These are phyloP conservation scores for Phytophthora macrochlamydospora DNA, from an alignment of 352 stramenopile genomes.

Conservation along the genomic window DNA sequence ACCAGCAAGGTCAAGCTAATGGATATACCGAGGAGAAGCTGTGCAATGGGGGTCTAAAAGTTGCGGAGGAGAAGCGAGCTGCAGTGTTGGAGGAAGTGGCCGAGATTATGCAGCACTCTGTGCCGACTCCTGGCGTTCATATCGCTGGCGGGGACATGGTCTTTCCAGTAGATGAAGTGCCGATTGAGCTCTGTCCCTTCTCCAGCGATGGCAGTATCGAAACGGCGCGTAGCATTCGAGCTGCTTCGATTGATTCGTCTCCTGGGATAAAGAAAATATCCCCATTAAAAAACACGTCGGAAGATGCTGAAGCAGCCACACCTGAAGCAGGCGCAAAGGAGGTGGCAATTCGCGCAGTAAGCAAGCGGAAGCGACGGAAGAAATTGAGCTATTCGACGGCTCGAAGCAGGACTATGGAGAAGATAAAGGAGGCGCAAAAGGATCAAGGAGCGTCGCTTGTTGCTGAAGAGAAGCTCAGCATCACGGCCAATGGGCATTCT, in stretches of 20 bases:
- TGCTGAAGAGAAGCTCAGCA: conserved; percentile 33
- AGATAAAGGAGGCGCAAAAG: conserved; percentile 21
- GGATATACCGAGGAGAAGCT: conserved; percentile 2
- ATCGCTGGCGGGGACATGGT: conserved; percentile 27
- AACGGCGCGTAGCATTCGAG: background rate
- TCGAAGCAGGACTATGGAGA: conserved; percentile 21
- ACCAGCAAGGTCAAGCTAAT: conserved; percentile 1
- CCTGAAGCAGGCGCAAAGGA: conserved; percentile 9
- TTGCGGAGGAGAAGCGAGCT: conserved; percentile 11
- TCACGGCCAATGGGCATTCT: conserved; percentile 21
- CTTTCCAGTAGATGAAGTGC: conserved; percentile 36
- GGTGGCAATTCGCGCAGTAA: conserved; percentile 2
- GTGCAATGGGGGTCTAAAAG: conserved; percentile 5
- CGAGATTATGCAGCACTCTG: background rate
- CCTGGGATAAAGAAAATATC: background rate
- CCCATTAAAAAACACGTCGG: conserved; percentile 3
- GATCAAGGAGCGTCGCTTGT: conserved; percentile 14
- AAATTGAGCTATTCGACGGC: conserved; percentile 38
- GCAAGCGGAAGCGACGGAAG: conserved; percentile 55
- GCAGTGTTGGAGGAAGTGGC: background rate
- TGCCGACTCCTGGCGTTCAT: conserved; percentile 22
- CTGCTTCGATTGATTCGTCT: background rate
- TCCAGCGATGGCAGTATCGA: conserved; percentile 43
- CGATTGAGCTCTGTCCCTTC: conserved; percentile 40
- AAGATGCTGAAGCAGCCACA: conserved; percentile 11